Evolutionary conservation across 2,329 filamentous ascomycete species (phyloP), one percentile per base, ranked within the genome.

Genomic region (Calonectria honghensis): DNA sequence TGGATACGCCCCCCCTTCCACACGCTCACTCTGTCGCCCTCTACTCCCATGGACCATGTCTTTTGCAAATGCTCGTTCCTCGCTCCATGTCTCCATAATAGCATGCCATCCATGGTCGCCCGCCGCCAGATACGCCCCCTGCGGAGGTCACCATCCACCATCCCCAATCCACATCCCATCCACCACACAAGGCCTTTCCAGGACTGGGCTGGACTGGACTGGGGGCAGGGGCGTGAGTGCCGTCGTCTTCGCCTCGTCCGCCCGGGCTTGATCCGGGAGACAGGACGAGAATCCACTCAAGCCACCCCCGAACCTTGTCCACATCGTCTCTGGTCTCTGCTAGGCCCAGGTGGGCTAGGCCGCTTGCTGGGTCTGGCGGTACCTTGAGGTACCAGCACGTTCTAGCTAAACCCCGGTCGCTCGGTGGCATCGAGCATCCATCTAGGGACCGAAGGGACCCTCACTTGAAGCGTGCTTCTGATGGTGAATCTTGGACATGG

Each of bases 261-360:
- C 67, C 73, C 65, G 71, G 69, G 66, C 72, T 73, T 72, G 73
- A 74, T 74, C 77, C 79, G 76, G 75, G 73, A 76, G 72, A 78
- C 75, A 75, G 61, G 71, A 79, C 61, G 71, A 70, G 39, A 61
- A 75, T 71, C 71, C 71, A 74, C 71, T 68, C 70, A 77, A 79
- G 79, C 79, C 77, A 79, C 75, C 77, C 73, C 77, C 70, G 73
- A 78, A 77, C 64, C 63, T 69, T 76, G 71, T 51, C 48, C 45
- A 61, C 61, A 73, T 72, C 68, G 68, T 59, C 72, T 57, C 41
- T 61, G 63, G 31, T 51, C 29, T 48, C 52, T 41, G 67, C 67
- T 69, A 69, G 45, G 16, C 67, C 51, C 13, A n/a, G 18, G 13
- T 24, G 67, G 52, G 52, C 67, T 69, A 69, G 67, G 39, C 31